Conservation (phyloP, 257 asterid genomes). For the Asclepias syriaca region DNA sequence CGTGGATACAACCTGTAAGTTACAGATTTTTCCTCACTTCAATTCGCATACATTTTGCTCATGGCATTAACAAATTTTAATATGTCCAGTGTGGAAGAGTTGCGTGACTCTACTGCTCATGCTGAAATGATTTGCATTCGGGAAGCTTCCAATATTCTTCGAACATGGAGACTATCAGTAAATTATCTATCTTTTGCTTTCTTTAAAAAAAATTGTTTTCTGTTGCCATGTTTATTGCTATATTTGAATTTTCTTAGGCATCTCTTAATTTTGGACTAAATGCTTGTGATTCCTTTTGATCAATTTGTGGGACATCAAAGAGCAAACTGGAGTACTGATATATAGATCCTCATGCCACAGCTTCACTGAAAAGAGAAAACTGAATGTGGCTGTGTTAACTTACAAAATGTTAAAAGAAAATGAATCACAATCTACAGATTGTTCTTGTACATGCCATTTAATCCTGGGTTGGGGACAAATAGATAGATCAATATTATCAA, state of each 20-base stretch:
- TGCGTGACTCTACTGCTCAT: constrained; percentile 97
- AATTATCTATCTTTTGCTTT: constrained; percentile 9
- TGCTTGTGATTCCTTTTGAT: constrained; percentile 1
- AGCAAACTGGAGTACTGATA: not conserved
- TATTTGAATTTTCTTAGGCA: not conserved
- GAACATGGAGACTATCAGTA: constrained; percentile 96
- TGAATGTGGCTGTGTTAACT: not conserved
- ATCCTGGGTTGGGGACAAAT: not conserved
- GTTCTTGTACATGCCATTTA: not conserved
- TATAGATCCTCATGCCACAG: not conserved
- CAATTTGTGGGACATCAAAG: not conserved
- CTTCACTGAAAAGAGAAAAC: not conserved
- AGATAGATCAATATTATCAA: not conserved
- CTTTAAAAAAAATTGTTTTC: not conserved
- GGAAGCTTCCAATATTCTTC: constrained; percentile 75
- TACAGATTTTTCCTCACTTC: constrained; percentile 11
- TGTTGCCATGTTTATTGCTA: constrained; percentile 12
- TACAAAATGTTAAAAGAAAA: not conserved
- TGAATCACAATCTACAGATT: not conserved
- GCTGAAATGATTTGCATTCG: constrained; percentile 96
- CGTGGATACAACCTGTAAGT: constrained; percentile 97
- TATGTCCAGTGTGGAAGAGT: constrained; percentile 81
- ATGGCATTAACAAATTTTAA: constrained; percentile 10
- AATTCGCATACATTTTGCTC: constrained; percentile 11
- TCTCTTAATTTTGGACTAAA: not conserved